Conservation (phyloP, 2,329 filamentous ascomycete genomes). For the Pestalotiopsis sp. region DNA sequence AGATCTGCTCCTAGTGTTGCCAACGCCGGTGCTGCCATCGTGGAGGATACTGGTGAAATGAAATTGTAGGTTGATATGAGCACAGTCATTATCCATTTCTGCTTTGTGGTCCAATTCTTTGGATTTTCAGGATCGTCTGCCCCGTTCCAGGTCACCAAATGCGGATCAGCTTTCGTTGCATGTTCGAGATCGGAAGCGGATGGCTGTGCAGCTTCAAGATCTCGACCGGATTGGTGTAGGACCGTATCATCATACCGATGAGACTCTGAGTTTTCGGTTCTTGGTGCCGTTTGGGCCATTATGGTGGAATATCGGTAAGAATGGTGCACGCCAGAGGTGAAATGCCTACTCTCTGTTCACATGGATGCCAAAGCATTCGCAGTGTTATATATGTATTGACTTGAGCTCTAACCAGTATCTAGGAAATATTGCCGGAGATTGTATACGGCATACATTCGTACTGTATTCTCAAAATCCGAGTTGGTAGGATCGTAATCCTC, state of each 20-base stretch:
- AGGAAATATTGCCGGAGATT: too few species aligned
- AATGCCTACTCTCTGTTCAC: too few species aligned
- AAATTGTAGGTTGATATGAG: conserved; percentile 49
- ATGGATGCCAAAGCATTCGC: too few species aligned
- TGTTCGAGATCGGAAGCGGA: neutral
- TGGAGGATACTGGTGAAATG: conserved; percentile 59
- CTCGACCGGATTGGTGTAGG: neutral
- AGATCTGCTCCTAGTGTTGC: conserved; percentile 46
- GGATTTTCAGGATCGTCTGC: conserved; percentile 43
- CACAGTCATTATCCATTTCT: conserved; percentile 39
- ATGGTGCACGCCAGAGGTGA: neutral
- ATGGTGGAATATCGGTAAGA: neutral
- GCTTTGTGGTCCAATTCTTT: conserved; percentile 47
- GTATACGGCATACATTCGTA: neutral
- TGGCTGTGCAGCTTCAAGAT: neutral
- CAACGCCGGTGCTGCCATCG: conserved; percentile 52
- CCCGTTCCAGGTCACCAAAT: conserved; percentile 40
- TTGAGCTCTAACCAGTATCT: too few species aligned
- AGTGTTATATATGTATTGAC: too few species aligned
- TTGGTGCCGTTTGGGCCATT: neutral
- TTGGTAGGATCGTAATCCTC: neutral
- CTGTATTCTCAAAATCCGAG: neutral
- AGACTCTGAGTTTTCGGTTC: neutral
- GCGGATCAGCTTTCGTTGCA: neutral
- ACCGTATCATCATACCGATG: neutral